These are phyloP conservation scores for Lasiosphaeria hispida DNA, from an alignment of 495 filamentous ascomycete genomes.

Conservation along the genomic window DNA sequence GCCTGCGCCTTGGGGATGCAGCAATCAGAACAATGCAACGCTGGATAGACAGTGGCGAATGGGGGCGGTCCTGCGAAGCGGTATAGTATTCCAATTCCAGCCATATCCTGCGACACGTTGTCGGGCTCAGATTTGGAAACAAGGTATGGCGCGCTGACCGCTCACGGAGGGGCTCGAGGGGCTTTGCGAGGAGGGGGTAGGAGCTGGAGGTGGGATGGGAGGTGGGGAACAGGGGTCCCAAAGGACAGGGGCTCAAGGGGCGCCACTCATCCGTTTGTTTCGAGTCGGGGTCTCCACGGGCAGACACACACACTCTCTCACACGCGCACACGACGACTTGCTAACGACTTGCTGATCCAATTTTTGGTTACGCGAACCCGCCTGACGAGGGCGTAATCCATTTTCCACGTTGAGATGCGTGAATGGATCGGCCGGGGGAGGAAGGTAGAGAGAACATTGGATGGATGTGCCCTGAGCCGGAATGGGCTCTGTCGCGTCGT, in stretches of 20 bases:
- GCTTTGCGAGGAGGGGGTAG: background rate
- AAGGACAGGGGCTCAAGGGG: background rate
- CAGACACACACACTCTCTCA: too few relatives aligned
- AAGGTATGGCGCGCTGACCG: background rate
- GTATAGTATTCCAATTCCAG: background rate
- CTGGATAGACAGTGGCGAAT: background rate
- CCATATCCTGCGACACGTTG: conserved; percentile 7
- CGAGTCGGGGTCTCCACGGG: background rate
- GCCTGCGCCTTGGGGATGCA: too few relatives aligned
- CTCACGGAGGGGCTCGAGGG: too few relatives aligned
- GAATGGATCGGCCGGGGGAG: background rate
- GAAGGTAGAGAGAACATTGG: background rate
- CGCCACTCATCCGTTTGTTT: background rate
- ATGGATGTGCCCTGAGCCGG: background rate
- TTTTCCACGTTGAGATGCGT: background rate
- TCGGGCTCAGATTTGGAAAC: background rate
- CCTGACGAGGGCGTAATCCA: too few relatives aligned
- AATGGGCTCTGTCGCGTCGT: conserved; percentile 8
- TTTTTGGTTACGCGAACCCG: too few relatives aligned
- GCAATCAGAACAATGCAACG: background rate
- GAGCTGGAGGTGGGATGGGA: background rate
- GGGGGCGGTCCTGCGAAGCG: too few relatives aligned
- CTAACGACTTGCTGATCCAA: background rate
- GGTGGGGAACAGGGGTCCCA: background rate
- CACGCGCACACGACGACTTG: background rate